Evolutionary conservation across 2,329 filamentous ascomycete species (phyloP), one percentile per base, ranked within the genome.

Genomic region (Cercospora sesami): DNA sequence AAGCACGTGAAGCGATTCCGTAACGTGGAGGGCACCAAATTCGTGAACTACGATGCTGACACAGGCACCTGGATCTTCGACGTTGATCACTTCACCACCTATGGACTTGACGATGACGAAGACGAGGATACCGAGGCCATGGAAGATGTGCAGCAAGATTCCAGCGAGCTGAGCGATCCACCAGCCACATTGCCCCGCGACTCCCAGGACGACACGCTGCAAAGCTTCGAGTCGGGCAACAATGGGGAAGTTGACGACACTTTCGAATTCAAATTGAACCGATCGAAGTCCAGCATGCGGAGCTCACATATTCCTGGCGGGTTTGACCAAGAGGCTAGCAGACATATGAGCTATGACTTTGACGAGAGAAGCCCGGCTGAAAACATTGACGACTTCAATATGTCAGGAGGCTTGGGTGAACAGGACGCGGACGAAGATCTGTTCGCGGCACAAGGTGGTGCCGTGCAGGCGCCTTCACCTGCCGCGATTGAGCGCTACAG

Each of bases 61-160:
- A 93, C 89, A 63, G 95, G 94, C 63, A 86, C 91, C 58, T 99
- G 96, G 96, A 87, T 87, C 14, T 99, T 99, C 82, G 89, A 85
- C 9, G 95, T 99, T n/a, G 89, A 94, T 75, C 95, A 99, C 79
- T 99, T 96, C 79, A 98, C 94, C 1, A 97, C 93, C 1, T 99
- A 99, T 77, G 94, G 91, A 48, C 85, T 98, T 64, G 91, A 94
- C 71, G 92, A 92, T 48, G 81, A 81, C 51, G 82, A 85, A 31
- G 85, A 91, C 48, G 87, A 89, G 63, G 91, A 93, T 31, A 71
- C 66, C 6, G 73, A 74, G 21, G 66, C 69, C 55, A 90, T 92
- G 30, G 68, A 64, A 14, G 68, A 72, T 36, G 61, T 72, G 58
- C 90, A 92, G 28, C 90, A 91, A 55, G 83, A 84, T 69, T 80